Evolutionary conservation across 192 early-diverging fungal genomes (phyloP), one percentile per base, ranked within the genome.

Genomic region (Coemansia sp.): DNA sequence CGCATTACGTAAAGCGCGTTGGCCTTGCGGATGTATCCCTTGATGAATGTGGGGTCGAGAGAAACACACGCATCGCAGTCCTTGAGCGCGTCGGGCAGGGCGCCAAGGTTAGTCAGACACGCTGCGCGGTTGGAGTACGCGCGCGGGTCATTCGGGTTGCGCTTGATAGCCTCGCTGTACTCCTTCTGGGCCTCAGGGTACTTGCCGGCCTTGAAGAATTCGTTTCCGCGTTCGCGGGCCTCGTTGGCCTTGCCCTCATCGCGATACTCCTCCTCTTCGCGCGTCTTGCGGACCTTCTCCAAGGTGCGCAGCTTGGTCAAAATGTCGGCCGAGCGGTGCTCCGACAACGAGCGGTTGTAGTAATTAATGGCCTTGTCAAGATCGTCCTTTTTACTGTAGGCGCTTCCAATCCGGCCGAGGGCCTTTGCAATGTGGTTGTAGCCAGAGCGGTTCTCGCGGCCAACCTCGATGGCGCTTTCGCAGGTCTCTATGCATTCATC

Each of bases 381-480:
- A 53, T 95, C 86, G 64, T 90, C 84, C 62, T 86, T 73, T 79
- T 97, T 95, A 71, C 67, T 61, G 80, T 95, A 95, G 9, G 94
- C 91, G 66, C 86, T 92, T 53, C 93, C 97, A 57, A 96, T 95
- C 58, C 97, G 90, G 28, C 86, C 94, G 53, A 93, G 86, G 20
- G 94, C 95, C 84, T 93, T 98, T 61, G 94, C 93, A 75, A 99
- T 92, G 61, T 96, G 74, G 85, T 95, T 99, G 84, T 90, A 99
- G 62, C 97, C 97, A 39, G 89, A 92, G 28, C 92, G 91, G 45
- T 91, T 61, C 72, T 96, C 93, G 64, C 96, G 90, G 37, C 96
- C 96, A 63, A 84, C 84, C 15, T 98, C 96, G 61, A 98, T 86
- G 18, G 97, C 97, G 57, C 95, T 74, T 67, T 97, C 87, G 71